Evolutionary conservation across 2,329 filamentous ascomycete species (phyloP).

Genomic region (Lecanicillium sp.): DNA sequence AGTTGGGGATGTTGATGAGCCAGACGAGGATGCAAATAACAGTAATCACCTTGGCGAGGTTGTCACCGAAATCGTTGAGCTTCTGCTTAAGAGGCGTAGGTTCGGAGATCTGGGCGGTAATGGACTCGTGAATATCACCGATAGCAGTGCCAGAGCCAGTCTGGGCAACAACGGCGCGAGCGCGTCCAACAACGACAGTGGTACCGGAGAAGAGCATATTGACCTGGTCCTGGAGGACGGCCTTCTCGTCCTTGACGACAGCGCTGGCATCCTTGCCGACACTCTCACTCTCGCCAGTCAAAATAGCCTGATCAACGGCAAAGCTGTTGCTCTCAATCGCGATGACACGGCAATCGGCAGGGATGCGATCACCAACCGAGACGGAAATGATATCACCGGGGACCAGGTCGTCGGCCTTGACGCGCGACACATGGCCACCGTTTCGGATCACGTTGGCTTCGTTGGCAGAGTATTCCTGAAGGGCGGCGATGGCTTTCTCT

Average conservation of each 20-base stretch:
- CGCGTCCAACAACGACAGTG: conserved; percentile 90
- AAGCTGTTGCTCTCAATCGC: conserved; percentile 97
- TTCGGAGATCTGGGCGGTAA: conserved; percentile 94
- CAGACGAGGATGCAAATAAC: conserved; percentile 94
- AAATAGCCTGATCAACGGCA: conserved; percentile 89
- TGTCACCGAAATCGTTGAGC: conserved; percentile 95
- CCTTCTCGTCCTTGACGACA: conserved; percentile 67
- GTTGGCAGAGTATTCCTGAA: conserved; percentile 98
- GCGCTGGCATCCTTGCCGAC: conserved; percentile 73
- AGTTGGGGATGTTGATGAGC: conserved; percentile 97
- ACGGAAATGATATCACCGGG: conserved; percentile 89
- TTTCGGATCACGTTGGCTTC: conserved; percentile 90
- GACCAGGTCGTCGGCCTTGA: conserved; percentile 96
- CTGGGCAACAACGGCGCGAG: conserved; percentile 81
- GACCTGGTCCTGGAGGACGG: conserved; percentile 93
- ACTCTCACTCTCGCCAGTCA: conserved; percentile 97
- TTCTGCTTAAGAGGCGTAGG: conserved; percentile 98
- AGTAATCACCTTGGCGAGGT: conserved; percentile 94
- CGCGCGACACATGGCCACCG: conserved; percentile 64
- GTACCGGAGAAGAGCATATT: conserved; percentile 99
- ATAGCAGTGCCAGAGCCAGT: conserved; percentile 91
- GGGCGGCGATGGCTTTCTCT: conserved; percentile 94
- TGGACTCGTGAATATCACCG: conserved; percentile 98
- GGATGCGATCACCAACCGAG: conserved; percentile 85
- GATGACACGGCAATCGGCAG: conserved; percentile 86